Evolutionary conservation across 306 rosid genomes (phyloP), one percentile per base, ranked within the genome.

Genomic region (Psophocarpus tetragonolobus): DNA sequence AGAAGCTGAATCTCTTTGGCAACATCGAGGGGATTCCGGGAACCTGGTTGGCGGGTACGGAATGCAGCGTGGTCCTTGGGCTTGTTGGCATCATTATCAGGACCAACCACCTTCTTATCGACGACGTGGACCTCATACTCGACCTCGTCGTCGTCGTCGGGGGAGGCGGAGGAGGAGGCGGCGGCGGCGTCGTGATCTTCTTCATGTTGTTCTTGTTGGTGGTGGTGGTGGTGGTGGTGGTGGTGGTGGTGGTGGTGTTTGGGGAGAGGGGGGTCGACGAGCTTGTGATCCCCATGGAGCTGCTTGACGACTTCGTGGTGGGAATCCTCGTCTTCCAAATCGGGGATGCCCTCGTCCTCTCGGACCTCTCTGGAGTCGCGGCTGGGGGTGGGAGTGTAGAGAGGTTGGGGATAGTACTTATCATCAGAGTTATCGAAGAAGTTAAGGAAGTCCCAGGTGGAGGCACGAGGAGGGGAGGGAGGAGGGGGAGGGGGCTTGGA

Each of bases 321-420:
- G 80, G 78, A 86, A 74, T 78, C 88, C 80, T 87, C 99, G 9
- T 96, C 98, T 76, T 96, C 99, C 91, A 96, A 88, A 53, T 90
- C 99, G 6, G 99, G 99, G 74, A 96, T 96, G 20, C 98, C 99
- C 80, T 96, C 99, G 29, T 87, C 99, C 42, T 96, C 98, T 47
- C 98, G 84, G 10, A 96, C 85, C 41, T 89, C 98, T 82, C 73
- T 93, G 2, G 90, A 96, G 65, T 93, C 89, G 75, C 92, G 81
- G 83, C 96, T 88, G 21, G 98, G 96, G 0, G 98, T 87, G 10
- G 97, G 89, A 0, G 97, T 84, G 77, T 86, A 81, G 1, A 86
- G 86, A 20, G 81, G 4, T 10, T 86, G 87, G 56, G 83, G 35
- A 80, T 87, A 84, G 82, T 77, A 87, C 74, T 77, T 85, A 0